These are phyloP conservation scores for Microsporum audouinii DNA, from an alignment of 2,329 filamentous ascomycete species.

Conservation along the genomic window DNA sequence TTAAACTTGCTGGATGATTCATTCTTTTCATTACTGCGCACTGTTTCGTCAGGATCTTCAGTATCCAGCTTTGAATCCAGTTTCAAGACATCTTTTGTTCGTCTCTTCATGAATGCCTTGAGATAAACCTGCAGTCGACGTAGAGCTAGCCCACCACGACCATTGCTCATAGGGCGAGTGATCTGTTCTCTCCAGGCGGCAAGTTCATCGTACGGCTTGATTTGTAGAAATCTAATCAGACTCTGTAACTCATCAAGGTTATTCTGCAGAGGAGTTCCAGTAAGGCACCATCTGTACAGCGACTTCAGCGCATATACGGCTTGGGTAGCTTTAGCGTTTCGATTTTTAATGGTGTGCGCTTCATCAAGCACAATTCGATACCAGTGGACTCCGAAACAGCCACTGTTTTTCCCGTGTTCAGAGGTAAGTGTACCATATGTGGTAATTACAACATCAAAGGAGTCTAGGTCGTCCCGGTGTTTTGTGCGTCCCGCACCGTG, in stretches of 20 bases:
- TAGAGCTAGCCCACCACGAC: conserved; percentile 80
- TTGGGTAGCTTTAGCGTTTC: conserved; percentile 88
- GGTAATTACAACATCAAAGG: conserved; percentile 91
- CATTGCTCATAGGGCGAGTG: conserved; percentile 76
- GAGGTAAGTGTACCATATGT: conserved; percentile 94
- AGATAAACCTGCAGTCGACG: conserved; percentile 72
- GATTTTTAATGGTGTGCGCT: conserved; percentile 96
- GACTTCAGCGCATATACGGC: conserved; percentile 75
- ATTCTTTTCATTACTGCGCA: conserved; percentile 18
- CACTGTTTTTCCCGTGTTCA: conserved; percentile 62
- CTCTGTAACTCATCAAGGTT: conserved; percentile 94
- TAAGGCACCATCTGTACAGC: conserved; percentile 91
- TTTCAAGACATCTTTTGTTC: conserved; percentile 94
- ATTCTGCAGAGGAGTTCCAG: conserved; percentile 95
- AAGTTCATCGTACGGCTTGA: conserved; percentile 81
- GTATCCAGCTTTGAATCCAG: conserved; percentile 69
- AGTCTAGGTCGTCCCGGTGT: conserved; percentile 59
- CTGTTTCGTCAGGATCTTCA: conserved; percentile 39
- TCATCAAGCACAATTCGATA: conserved; percentile 93
- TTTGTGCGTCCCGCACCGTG: conserved; percentile 82
- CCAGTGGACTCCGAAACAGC: conserved; percentile 87
- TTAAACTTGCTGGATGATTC: conserved; percentile 60
- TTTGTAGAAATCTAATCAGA: conserved; percentile 80
- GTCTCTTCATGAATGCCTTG: conserved; percentile 94
- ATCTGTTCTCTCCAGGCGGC: conserved; percentile 86